Evolutionary conservation across 352 stramenopile species (phyloP), one percentile per base, ranked within the genome.

Genomic region (Blastocystis sp.): DNA sequence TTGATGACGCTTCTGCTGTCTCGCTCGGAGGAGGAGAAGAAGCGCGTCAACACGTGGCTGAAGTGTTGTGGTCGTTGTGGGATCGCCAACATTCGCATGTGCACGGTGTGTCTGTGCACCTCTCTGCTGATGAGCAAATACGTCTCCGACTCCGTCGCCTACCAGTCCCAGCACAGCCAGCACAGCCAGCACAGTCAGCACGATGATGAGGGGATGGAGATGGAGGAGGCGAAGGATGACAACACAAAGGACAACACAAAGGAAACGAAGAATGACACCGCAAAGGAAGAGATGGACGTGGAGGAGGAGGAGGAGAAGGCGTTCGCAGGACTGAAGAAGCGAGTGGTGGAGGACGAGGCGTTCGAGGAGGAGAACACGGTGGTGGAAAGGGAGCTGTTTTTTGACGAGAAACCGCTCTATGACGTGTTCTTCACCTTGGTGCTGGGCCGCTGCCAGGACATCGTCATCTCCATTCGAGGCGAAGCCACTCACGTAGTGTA

Each of bases 381-480:
- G 34, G 9, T 74, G 21, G n/a, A 84, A 34, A n/a, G 74, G 3
- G 74, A 84, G 38, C 23, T 84, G 2, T 84, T 84, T 28, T 34
- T 67, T n/a, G 74, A 84, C n/a, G 74, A 84, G 60, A 66, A 84
- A 28, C 74, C 74, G 34, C 74, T 84, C 23, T 84, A 67, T 67
- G 65, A 10, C 23, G 21, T 66, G 40, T 84, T 84, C 48, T 84
- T 84, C 45, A 14, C 34, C 14, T 28, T 84, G 9, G 48, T 84
- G 65, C n/a, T 84, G 7, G 40, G 28, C 28, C 74, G 74, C 2
- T 84, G 74, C 53, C 65, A 84, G 11, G 74, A 84, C n/a, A 70
- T 84, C 48, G 74, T 84, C 9, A 84, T 84, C 34, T 67, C 48
- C n/a, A 84, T 84, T 67, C 74, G 74, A 38, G 28, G 52, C 1